Evolutionary conservation across 441 rosid genomes (phyloP), one percentile per base, ranked within the genome.

Genomic region (Raphanus hybrid): DNA sequence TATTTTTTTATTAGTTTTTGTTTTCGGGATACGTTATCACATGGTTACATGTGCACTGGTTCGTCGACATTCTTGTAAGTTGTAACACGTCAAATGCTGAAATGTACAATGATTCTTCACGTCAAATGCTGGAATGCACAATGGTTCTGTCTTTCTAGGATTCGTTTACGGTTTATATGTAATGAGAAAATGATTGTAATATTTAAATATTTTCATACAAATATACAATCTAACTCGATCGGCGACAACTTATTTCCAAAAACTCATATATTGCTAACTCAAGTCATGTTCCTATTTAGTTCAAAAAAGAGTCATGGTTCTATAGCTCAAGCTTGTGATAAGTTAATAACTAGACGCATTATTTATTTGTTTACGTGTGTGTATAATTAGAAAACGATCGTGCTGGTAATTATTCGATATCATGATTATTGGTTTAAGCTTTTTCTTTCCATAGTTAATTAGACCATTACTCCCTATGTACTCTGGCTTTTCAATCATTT

Each of bases 41-140:
- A 84, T 87, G 87, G 67, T 78, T 86, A 84, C 95, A 84, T 87
- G 95, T 79, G 82, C 73, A 6, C 37, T 85, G 88, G 78, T 85
- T 82, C 87, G 84, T 86, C 81, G 83, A 62, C 76, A 84, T 63
- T 83, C 78, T 75, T 23, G 61, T 55, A 55, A 55, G 60, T 8
- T 32, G 61, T 59, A 54, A 69, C 75, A 74, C 71, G 75, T 74
- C 75, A 62, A 66, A n/a, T 50, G 14, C 57, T 50, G 18, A n/a
- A 50, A 50, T 50, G 8, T 20, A 50, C 57, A 8, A 50, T 50
- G 57, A n/a, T n/a, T 45, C 52, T 45, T 45, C 57, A 50, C 57
- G 57, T 50, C 18, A 27, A 45, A 45, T 45, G 12, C 52, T 45
- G 52, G 55, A 72, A 71, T 69, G 54, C 74, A 32, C 34, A 54